phyloP scores from a whole-genome alignment of 306 rosid genomes.

The Chamaecrista fasciculata region DNA sequence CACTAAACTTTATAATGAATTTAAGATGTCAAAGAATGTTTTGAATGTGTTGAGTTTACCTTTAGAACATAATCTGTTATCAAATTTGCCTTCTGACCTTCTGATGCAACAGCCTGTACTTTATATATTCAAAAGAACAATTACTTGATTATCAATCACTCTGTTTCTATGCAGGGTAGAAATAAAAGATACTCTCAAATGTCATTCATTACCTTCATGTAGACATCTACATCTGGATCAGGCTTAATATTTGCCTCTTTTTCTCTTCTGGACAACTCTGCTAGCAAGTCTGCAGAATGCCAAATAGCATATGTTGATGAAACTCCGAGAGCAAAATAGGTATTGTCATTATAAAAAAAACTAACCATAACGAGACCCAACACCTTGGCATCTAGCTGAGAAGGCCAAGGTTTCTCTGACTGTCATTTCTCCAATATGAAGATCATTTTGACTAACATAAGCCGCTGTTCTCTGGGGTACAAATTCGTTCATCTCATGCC shows the following conservation, averaged over 20 bases:
- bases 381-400: slow-evolving; percentile 89
- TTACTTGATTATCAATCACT: slow-evolving; percentile 12
- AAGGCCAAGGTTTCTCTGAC: slow-evolving; percentile 81
- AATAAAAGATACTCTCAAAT: slow-evolving; percentile 2
- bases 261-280: slow-evolving; percentile 68
- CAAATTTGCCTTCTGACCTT: slow-evolving; percentile 70
- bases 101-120: slow-evolving; percentile 62
- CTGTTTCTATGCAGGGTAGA: not conserved
- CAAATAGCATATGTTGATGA: not conserved
- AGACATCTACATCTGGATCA: slow-evolving; percentile 63
- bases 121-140: slow-evolving; percentile 18
- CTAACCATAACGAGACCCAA: slow-evolving; percentile 66
- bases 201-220: slow-evolving; percentile 57
- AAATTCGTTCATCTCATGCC: slow-evolving; percentile 69
- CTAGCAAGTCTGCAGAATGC: slow-evolving; percentile 48
- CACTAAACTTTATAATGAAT: not conserved
- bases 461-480: slow-evolving; percentile 78
- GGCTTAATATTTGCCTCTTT: slow-evolving; percentile 60
- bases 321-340: not conserved
- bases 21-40: not conserved
- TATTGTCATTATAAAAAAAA: not conserved
- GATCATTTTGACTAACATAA: slow-evolving; percentile 72
- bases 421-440: slow-evolving; percentile 71
- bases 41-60: slow-evolving; percentile 40
- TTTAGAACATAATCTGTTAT: slow-evolving; percentile 76